Conservation (phyloP, 257 asterid species). For the Paulownia fortunei region DNA sequence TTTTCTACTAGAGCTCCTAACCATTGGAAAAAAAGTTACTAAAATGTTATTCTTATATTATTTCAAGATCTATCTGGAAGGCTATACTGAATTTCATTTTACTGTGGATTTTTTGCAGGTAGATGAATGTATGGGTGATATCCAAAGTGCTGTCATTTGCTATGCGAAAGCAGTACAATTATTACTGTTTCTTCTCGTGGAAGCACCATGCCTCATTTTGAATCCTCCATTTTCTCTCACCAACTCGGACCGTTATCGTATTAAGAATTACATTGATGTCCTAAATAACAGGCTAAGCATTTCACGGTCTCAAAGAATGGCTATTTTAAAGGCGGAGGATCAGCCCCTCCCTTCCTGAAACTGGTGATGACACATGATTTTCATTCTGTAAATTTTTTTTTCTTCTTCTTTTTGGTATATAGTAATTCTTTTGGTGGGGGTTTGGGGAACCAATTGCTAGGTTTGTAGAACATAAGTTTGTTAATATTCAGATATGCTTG, state of each 20-base stretch:
- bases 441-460: too few species aligned
- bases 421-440: slow-evolving; percentile 7
- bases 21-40: too few species aligned
- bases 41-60: too few species aligned
- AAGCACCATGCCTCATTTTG: slow-evolving; percentile 77
- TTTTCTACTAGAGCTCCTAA: neutral
- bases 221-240: slow-evolving; percentile 87
- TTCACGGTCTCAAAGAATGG: slow-evolving; percentile 70
- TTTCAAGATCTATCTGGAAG: neutral
- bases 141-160: slow-evolving; percentile 52
- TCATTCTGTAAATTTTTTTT: slow-evolving; percentile 24
- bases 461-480: too few species aligned
- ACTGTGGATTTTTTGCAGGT: slow-evolving; percentile 55
- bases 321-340: slow-evolving; percentile 53
- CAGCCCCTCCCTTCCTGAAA: slow-evolving; percentile 48
- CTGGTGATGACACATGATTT: slow-evolving; percentile 28
- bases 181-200: slow-evolving; percentile 67
- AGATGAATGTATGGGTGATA: slow-evolving; percentile 73
- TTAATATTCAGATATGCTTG: too few species aligned
- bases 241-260: slow-evolving; percentile 73
- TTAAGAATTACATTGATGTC: slow-evolving; percentile 67
- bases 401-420: slow-evolving; percentile 19
- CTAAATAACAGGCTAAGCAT: slow-evolving; percentile 71
- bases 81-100: slow-evolving; percentile 8
- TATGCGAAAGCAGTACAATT: slow-evolving; percentile 74